Evolutionary conservation across 805 yeast genomes (phyloP).

Genomic region (Clavispora santaluciae): DNA sequence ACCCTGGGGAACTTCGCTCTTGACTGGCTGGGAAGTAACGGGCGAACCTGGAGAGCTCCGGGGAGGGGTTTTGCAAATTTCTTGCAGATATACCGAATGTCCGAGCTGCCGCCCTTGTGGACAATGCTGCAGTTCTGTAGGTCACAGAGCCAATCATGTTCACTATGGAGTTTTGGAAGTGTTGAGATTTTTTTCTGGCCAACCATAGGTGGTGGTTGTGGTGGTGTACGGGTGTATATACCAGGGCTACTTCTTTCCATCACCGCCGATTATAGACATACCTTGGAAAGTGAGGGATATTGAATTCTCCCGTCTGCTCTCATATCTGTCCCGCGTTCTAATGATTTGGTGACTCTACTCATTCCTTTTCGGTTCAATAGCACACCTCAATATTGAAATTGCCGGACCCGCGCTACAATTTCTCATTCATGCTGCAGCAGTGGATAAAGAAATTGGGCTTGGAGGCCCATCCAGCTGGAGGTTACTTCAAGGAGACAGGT

Average conservation of each 20-base stretch:
- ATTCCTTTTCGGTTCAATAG: too few species aligned
- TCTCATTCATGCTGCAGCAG: constrained; percentile 2
- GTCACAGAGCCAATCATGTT: constrained; percentile 11
- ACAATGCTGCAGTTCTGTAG: constrained; percentile 3
- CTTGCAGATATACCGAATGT: constrained; percentile 9
- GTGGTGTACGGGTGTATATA: constrained; percentile 5
- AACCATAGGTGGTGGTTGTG: constrained; percentile 1
- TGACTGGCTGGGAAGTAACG: constrained; percentile 14
- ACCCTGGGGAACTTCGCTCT: constrained; percentile 5
- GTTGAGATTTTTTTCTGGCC: constrained; percentile 3
- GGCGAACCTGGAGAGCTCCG: constrained; percentile 11
- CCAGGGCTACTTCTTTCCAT: too few species aligned
- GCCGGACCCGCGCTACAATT: too few species aligned
- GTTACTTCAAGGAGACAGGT: constrained; percentile 16
- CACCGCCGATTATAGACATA: too few species aligned
- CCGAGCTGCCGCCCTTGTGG: constrained; percentile 4
- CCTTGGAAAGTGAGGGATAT: too few species aligned
- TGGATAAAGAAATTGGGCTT: constrained; percentile 1
- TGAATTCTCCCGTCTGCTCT: too few species aligned
- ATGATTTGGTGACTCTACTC: too few species aligned
- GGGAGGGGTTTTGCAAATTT: constrained; percentile 7
- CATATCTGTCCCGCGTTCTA: too few species aligned
- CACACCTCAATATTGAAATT: too few species aligned
- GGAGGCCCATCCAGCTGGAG: constrained; percentile 20
- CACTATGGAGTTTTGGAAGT: not conserved